Evolutionary conservation across 2,329 filamentous ascomycete genomes (phyloP).

Genomic region (Colletotrichum filicis): DNA sequence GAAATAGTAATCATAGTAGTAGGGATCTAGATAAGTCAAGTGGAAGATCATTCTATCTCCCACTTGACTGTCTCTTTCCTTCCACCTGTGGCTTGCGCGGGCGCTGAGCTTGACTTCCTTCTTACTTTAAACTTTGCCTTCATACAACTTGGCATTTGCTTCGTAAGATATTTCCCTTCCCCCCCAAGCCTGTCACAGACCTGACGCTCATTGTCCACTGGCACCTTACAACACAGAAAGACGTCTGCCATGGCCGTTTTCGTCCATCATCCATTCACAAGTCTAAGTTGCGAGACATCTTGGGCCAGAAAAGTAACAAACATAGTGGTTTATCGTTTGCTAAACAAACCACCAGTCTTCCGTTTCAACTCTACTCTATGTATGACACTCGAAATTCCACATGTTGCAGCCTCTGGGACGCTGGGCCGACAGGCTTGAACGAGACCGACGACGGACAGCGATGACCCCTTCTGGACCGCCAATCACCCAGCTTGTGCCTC

Average conservation of each 20-base stretch:
- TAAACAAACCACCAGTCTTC: neutral
- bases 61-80: neutral
- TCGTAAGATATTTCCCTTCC: slow-evolving; percentile 2
- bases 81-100: neutral
- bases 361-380: neutral
- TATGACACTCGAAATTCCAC: neutral
- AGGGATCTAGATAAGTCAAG: no score
- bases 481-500: neutral
- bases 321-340: neutral
- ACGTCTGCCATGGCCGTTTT: neutral
- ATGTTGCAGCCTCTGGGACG: slow-evolving; percentile 8
- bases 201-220: neutral
- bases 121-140: slow-evolving; percentile 21
- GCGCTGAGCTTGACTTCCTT: neutral
- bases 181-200: neutral
- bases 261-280: neutral
- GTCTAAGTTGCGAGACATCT: neutral
- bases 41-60: no score
- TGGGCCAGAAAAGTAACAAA: neutral
- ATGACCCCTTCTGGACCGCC: slow-evolving; percentile 8
- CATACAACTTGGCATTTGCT: slow-evolving; percentile 15
- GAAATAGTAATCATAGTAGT: no score
- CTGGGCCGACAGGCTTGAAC: neutral
- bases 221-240: neutral
- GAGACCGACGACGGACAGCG: slow-evolving; percentile 20